Base-by-base conservation (phyloP, 2,329 filamentous ascomycete species). In the Aspergillus aculeatinus region DNA sequence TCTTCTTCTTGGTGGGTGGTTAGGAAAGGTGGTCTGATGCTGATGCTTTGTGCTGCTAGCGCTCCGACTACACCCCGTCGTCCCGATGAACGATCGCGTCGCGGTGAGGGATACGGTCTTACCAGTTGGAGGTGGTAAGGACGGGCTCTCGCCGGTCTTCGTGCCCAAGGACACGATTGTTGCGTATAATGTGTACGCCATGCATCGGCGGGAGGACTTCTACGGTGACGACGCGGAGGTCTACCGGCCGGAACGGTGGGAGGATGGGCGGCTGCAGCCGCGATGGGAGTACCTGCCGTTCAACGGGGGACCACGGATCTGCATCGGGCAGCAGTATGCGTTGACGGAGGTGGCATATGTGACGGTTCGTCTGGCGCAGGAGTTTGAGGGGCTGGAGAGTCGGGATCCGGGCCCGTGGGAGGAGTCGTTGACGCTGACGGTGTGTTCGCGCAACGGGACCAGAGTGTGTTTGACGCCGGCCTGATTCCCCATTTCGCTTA, bases 271-370 rank as follows among this genome's bases (percentile, higher is more conserved):
- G 16, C 60, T 69, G 48, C 60, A 61, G 23, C 64, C 65, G 11
- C 59, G 66, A 0, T 80, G 79, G 76, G 73, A 75, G 14, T 74
- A 67, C 59, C 65, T 69, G 23, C 71, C 67, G n/a, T 76, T 71
- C 59, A 68, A 71, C 39, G 70, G 65, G 16, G 70, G 70, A 0
- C 70, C 70, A 2, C 64, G 70, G 1, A 67, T 67, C 31, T 73
- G 70, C 33, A 63, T 71, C 5, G 70, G 68, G 4, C 68, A 69
- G 44, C 55, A 44, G 9, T 60, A 56, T 55, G 59, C 58, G 5
- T 47, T 60, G 48, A 60, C 55, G 1, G 59, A 58, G n/a, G 61
- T 48, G 1, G 29, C 39, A 5, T 63, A 60, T 27, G 48, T 57
- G 21, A 33, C 51, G 31, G 50, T 61, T 3, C 48, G 61, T 4